Evolutionary conservation across 306 rosid genomes (phyloP).

Genomic region (Psophocarpus tetragonolobus): DNA sequence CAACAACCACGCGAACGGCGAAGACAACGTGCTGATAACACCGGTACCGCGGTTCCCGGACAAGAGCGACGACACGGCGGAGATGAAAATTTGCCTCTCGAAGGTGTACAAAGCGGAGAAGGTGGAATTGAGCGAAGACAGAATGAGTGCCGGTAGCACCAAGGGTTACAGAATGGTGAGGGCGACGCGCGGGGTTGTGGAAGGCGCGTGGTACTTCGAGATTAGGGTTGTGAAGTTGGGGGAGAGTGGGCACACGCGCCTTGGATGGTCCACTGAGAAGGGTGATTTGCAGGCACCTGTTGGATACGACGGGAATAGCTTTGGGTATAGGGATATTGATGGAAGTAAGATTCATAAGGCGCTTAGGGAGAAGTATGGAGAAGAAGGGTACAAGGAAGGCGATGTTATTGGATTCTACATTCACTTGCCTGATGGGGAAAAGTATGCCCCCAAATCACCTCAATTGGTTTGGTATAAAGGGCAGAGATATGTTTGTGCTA

Average conservation of each 20-base stretch:
- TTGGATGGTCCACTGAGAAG: conserved; percentile 88
- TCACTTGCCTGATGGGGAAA: conserved; percentile 75
- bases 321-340: conserved; percentile 89
- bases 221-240: conserved; percentile 74
- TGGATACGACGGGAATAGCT: conserved; percentile 88
- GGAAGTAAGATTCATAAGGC: conserved; percentile 97
- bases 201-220: conserved; percentile 97
- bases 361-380: conserved; percentile 85
- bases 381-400: conserved; percentile 89
- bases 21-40: conserved; percentile 78
- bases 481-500: conserved; percentile 70
- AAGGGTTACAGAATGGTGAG: conserved; percentile 98
- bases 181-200: conserved; percentile 82
- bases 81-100: conserved; percentile 74
- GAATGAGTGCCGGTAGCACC: conserved; percentile 83
- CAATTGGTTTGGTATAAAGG: conserved; percentile 87
- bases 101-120: conserved; percentile 96
- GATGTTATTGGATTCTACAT: conserved; percentile 92
- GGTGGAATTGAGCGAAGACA: conserved; percentile 83
- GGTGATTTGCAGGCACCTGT: conserved; percentile 98
- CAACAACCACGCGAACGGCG: conserved; percentile 33
- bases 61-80: conserved; percentile 75
- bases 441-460: conserved; percentile 65
- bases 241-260: conserved; percentile 81
- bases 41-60: conserved; percentile 89